Percentiles rank a stretch among this genome's conserved stretches.
Conservation (phyloP, 1,139 yeast species). For the Saccharomycopsis phalli region DNA sequence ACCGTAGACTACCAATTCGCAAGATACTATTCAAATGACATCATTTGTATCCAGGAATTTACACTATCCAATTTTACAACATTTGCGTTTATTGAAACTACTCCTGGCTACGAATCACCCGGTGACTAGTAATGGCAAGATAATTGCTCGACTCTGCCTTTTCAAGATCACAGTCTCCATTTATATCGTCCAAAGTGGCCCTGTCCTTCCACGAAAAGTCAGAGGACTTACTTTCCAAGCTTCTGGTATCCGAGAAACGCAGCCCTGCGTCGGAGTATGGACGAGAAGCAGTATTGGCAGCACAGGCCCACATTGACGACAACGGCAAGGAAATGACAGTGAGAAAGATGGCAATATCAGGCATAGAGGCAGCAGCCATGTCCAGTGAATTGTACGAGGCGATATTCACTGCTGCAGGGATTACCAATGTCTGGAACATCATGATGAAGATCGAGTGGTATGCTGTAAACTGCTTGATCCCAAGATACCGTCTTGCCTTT, state of each 20-base stretch:
- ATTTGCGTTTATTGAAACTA: too few species aligned
- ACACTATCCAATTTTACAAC: too few species aligned
- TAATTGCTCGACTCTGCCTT: too few species aligned
- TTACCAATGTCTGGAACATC: conserved; percentile 72
- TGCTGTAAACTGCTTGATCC: conserved; percentile 72
- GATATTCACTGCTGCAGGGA: conserved; percentile 66
- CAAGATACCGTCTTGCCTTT: conserved; percentile 61
- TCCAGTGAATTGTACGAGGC: conserved; percentile 35
- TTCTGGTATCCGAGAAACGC: conserved; percentile 1
- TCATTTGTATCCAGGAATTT: too few species aligned
- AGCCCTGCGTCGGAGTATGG: conserved; percentile 25
- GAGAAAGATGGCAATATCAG: conserved; percentile 35
- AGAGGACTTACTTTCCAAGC: too few species aligned
- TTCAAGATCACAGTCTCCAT: too few species aligned
- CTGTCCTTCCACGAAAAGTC: too few species aligned
- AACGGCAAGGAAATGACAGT: conserved; percentile 68
- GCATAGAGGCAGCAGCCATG: conserved; percentile 21
- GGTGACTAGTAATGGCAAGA: too few species aligned
- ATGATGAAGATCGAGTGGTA: conserved; percentile 73
- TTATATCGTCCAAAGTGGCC: too few species aligned
- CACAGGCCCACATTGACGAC: conserved; percentile 79
- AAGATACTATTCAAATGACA: too few species aligned
- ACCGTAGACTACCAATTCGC: too few species aligned
- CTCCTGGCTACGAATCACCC: too few species aligned
- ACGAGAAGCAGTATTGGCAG: conserved; percentile 38